Conservation (phyloP, 2,329 filamentous ascomycete genomes). For the Xylariaceae sp. region DNA sequence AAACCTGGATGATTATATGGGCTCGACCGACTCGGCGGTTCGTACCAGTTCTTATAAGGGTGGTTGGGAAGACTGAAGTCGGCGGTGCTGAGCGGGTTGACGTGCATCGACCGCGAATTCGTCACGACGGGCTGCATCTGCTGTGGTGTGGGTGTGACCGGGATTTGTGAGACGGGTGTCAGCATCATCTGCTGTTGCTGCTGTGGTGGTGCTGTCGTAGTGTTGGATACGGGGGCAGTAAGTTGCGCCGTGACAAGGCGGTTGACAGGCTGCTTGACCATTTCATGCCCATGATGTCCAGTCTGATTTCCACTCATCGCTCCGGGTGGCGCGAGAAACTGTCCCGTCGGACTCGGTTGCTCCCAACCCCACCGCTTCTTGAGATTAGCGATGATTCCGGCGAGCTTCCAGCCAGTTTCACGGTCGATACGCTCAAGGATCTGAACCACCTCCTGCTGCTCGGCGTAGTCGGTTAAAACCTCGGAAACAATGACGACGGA, state of each 20-base stretch:
- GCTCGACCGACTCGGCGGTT: conserved; percentile 56
- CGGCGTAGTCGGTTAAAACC: conserved; percentile 59
- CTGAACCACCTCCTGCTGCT: conserved; percentile 74
- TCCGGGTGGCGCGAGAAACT: conserved; percentile 20
- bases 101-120: conserved; percentile 32
- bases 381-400: conserved; percentile 65
- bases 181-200: conserved; percentile 26
- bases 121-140: conserved; percentile 31
- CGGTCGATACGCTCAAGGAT: conserved; percentile 71
- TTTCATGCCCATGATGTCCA: not conserved
- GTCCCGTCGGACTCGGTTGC: conserved; percentile 24
- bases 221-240: conserved; percentile 17
- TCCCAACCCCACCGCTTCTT: conserved; percentile 73
- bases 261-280: conserved; percentile 21
- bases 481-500: conserved; percentile 74
- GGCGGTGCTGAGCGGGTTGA: conserved; percentile 68
- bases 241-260: conserved; percentile 4
- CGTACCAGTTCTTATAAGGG: conserved; percentile 76
- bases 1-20: conserved; percentile 27
- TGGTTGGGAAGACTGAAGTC: conserved; percentile 75
- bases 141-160: conserved; percentile 23
- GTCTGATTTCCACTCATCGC: not conserved
- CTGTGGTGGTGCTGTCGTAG: conserved; percentile 8
- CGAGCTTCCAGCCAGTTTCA: conserved; percentile 74
- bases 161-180: conserved; percentile 22